A percentile compares a stretch with the other conserved stretches of the same genome.
These are phyloP conservation scores for Theileria parva DNA, from an alignment of 169 alveolate genomes.

Conservation along the genomic window DNA sequence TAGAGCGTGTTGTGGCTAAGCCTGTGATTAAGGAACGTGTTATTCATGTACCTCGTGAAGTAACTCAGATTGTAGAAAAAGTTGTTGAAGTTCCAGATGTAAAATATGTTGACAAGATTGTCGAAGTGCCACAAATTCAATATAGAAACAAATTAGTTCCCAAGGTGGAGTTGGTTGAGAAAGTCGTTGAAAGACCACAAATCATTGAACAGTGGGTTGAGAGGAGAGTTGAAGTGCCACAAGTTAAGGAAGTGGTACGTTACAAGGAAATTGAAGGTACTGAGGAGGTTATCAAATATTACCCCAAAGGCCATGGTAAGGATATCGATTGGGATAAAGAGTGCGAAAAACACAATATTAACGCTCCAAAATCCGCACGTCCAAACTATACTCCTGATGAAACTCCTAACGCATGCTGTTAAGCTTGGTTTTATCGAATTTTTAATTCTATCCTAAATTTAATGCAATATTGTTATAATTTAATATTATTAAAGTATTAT, in stretches of 20 bases:
- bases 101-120: constrained; percentile 82
- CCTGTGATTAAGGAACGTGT: constrained; percentile 83
- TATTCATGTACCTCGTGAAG: constrained; percentile 83
- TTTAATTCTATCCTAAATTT: neutral
- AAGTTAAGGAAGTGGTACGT: constrained; percentile 84
- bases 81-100: constrained; percentile 86
- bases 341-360: constrained; percentile 65
- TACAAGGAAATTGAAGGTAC: constrained; percentile 83
- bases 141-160: constrained; percentile 82
- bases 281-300: constrained; percentile 83
- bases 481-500: neutral
- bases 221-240: constrained; percentile 83
- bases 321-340: constrained; percentile 82
- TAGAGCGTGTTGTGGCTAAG: constrained; percentile 75
- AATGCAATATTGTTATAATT: neutral
- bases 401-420: constrained; percentile 30
- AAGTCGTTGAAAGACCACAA: constrained; percentile 80
- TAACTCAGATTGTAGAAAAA: constrained; percentile 84
- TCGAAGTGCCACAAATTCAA: constrained; percentile 84
- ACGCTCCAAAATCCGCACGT: constrained; percentile 3
- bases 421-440: neutral
- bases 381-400: constrained; percentile 2
- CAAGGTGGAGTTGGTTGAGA: constrained; percentile 83
- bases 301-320: constrained; percentile 71
- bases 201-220: constrained; percentile 84